Conservation (phyloP, 116 monocot genomes). For the Iris pallida region DNA sequence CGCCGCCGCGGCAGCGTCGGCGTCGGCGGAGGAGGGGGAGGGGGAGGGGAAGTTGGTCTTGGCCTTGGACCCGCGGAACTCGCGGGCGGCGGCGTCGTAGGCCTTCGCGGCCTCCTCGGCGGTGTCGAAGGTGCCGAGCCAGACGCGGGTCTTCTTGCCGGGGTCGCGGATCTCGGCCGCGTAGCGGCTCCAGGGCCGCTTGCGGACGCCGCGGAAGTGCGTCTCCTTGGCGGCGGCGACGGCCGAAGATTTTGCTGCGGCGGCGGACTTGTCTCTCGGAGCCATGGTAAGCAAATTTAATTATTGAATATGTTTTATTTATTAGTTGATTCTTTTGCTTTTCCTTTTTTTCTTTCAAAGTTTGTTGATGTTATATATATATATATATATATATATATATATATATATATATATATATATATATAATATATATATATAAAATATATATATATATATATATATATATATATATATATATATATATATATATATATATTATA, state of each 20-base stretch:
- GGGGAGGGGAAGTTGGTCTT: constrained; percentile 57
- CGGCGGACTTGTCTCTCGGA: background rate
- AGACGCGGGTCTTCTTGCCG: constrained; percentile 64
- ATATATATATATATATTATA: too few species aligned
- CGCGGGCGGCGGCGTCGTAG: constrained; percentile 69
- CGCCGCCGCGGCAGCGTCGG: too few species aligned
- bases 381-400: too few species aligned
- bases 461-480: too few species aligned
- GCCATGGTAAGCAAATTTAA: background rate
- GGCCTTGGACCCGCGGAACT: constrained; percentile 55
- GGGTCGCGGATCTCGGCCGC: constrained; percentile 72
- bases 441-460: too few species aligned
- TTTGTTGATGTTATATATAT: too few species aligned
- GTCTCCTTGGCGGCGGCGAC: too few species aligned
- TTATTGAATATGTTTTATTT: too few species aligned
- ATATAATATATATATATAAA: too few species aligned
- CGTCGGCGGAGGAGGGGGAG: background rate
- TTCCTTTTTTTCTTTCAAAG: too few species aligned
- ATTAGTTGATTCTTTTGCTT: too few species aligned
- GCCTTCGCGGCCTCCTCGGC: constrained; percentile 85
- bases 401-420: too few species aligned
- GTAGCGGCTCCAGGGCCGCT: constrained; percentile 66
- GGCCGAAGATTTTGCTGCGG: background rate
- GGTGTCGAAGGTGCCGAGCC: constrained; percentile 88
- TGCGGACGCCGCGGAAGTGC: constrained; percentile 34